Evolutionary conservation across 2,329 filamentous ascomycete species (phyloP).

Genomic region (Phialemonium atrogriseum): DNA sequence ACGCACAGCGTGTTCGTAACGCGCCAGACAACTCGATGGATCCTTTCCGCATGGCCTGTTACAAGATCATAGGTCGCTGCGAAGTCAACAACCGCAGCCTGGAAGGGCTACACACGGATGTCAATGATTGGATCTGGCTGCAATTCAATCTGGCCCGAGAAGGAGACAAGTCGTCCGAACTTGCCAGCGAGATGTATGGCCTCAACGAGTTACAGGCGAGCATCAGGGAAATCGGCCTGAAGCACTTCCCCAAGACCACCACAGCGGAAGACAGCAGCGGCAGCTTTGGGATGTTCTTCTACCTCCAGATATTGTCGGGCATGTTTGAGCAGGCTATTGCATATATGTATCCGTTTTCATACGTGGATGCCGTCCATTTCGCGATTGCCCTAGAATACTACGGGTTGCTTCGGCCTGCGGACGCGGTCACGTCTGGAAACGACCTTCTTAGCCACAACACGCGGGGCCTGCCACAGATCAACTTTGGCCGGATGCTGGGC

Average conservation of each 20-base stretch:
- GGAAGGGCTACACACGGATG: slow-evolving; percentile 54
- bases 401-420: slow-evolving; percentile 77
- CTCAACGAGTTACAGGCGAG: slow-evolving; percentile 65
- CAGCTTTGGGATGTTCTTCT: slow-evolving; percentile 85
- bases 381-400: slow-evolving; percentile 85
- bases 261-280: slow-evolving; percentile 65
- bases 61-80: slow-evolving; percentile 88
- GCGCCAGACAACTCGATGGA: slow-evolving; percentile 82
- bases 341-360: slow-evolving; percentile 85
- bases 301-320: slow-evolving; percentile 80
- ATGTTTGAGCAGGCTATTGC: slow-evolving; percentile 91
- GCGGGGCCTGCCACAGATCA: slow-evolving; percentile 70
- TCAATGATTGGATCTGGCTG: slow-evolving; percentile 66
- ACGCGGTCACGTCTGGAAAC: slow-evolving; percentile 65
- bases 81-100: slow-evolving; percentile 57
- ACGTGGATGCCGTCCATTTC: slow-evolving; percentile 91
- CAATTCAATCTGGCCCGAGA: slow-evolving; percentile 63
- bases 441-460: slow-evolving; percentile 61
- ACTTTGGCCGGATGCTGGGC: slow-evolving; percentile 87
- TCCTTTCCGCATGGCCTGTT: slow-evolving; percentile 93
- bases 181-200: slow-evolving; percentile 58
- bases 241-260: slow-evolving; percentile 79
- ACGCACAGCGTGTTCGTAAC: slow-evolving; percentile 75
- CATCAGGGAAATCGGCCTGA: slow-evolving; percentile 79
- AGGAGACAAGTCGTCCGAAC: slow-evolving; percentile 53